phyloP scores from a whole-genome alignment of 257 asterid species.

The Echites panduratus region DNA sequence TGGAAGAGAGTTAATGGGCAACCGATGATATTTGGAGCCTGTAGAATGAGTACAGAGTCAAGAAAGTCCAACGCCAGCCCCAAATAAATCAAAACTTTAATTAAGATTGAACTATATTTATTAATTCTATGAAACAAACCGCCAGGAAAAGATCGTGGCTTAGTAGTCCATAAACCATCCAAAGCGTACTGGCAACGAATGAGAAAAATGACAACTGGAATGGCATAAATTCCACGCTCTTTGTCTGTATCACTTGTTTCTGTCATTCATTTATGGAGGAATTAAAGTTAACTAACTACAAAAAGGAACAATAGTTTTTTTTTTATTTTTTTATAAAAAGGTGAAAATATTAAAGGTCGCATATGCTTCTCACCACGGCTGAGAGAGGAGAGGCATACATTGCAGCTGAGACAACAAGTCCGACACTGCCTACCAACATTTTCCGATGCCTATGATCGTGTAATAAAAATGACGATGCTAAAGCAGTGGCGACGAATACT shows the following conservation, averaged over 20 bases:
- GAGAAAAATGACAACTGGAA: conserved; percentile 77
- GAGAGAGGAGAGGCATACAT: conserved; percentile 81
- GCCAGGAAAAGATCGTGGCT: conserved; percentile 71
- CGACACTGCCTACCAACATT: conserved; percentile 64
- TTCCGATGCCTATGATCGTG: conserved; percentile 56
- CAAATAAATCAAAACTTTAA: no score
- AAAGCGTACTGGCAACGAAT: conserved; percentile 59
- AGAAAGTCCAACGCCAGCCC: not conserved
- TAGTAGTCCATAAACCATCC: conserved; percentile 75
- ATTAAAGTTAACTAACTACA: no score
- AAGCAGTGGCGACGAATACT: conserved; percentile 28
- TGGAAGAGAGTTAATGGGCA: conserved; percentile 66
- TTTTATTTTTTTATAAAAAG: no score
- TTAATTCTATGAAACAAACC: conserved; percentile 39
- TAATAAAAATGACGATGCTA: conserved; percentile 38
- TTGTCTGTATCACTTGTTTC: conserved; percentile 69
- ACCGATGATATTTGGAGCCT: conserved; percentile 76
- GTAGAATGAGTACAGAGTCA: no score
- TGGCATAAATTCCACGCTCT: conserved; percentile 88
- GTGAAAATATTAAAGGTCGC: no score
- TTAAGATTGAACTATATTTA: not conserved
- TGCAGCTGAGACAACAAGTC: conserved; percentile 56
- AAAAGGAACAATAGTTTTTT: no score
- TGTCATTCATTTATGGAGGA: no score
- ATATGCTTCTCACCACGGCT: conserved; percentile 42